Evolutionary conservation across 306 rosid species (phyloP).

Genomic region (Echinosophora koreensis): DNA sequence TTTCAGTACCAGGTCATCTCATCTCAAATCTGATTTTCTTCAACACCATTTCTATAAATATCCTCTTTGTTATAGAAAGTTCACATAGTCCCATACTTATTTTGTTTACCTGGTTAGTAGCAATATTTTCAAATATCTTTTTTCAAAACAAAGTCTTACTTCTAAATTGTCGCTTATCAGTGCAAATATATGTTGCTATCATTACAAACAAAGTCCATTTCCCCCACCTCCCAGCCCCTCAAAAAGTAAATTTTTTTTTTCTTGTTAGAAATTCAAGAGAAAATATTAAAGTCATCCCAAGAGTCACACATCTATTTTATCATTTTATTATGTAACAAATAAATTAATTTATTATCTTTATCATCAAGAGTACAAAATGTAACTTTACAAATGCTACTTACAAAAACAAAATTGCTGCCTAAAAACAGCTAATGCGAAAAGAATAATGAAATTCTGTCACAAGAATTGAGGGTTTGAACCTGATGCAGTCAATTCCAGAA

Average conservation of each 20-base stretch:
- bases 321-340: conserved; percentile 32
- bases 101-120: conserved; percentile 17
- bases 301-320: conserved; percentile 11
- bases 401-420: conserved; percentile 42
- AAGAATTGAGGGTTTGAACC: conserved; percentile 50
- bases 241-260: background rate
- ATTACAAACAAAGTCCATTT: conserved; percentile 6
- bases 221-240: background rate
- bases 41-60: background rate
- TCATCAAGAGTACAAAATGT: conserved; percentile 10
- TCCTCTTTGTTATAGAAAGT: conserved; percentile 4
- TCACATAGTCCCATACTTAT: conserved; percentile 1
- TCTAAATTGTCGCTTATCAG: background rate
- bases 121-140: background rate
- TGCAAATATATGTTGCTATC: conserved; percentile 17
- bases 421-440: conserved; percentile 41
- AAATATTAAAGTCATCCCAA: conserved; percentile 2
- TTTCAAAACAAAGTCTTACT: background rate
- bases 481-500: conserved; percentile 50
- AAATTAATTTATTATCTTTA: conserved; percentile 39
- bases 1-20: conserved; percentile 4
- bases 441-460: conserved; percentile 45
- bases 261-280: conserved; percentile 25
- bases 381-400: conserved; percentile 45
- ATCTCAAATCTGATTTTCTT: conserved; percentile 24